A percentile compares a stretch with the other conserved stretches of the same genome.
Evolutionary conservation across 2,329 filamentous ascomycete genomes (phyloP).

Genomic region (Aspergillus sp.): DNA sequence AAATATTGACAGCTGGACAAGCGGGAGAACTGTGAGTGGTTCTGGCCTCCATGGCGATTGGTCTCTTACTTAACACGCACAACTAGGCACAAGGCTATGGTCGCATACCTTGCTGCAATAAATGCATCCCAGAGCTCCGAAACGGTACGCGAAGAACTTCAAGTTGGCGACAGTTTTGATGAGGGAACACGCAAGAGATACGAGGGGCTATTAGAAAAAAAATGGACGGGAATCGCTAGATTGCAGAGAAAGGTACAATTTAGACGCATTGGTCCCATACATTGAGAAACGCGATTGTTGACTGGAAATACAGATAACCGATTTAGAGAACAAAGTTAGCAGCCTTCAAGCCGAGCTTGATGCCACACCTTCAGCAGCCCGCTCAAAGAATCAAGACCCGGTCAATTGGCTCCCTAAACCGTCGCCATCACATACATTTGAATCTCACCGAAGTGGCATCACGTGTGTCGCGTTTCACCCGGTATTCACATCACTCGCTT

Average conservation of each 20-base stretch:
- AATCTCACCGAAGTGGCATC: slow-evolving; percentile 79
- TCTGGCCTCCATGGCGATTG: not conserved
- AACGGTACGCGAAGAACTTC: slow-evolving; percentile 73
- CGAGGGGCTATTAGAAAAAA: slow-evolving; percentile 91
- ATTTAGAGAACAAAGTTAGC: slow-evolving; percentile 75
- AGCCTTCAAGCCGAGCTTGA: slow-evolving; percentile 46
- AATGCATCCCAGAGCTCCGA: slow-evolving; percentile 69
- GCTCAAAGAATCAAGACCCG: slow-evolving; percentile 16
- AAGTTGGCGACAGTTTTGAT: slow-evolving; percentile 64
- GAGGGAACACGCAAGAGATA: slow-evolving; percentile 87
- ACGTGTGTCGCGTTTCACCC: slow-evolving; percentile 91
- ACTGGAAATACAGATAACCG: slow-evolving; percentile 70
- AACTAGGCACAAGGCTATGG: slow-evolving; percentile 83
- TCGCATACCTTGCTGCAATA: slow-evolving; percentile 78
- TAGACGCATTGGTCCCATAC: not conserved
- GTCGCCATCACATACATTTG: slow-evolving; percentile 66
- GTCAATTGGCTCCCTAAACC: slow-evolving; percentile 24
- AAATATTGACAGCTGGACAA: slow-evolving; percentile 74
- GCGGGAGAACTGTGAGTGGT: slow-evolving; percentile 80
- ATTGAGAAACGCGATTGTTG: not conserved
- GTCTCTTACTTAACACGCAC: slow-evolving; percentile 4
- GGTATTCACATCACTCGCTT: slow-evolving; percentile 84
- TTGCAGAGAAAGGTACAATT: slow-evolving; percentile 85
- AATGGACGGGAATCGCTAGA: slow-evolving; percentile 94
- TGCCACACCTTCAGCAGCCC: slow-evolving; percentile 8